Conservation (phyloP, 768 basidiomycete genomes). For the Lactifluus subvellereus region DNA sequence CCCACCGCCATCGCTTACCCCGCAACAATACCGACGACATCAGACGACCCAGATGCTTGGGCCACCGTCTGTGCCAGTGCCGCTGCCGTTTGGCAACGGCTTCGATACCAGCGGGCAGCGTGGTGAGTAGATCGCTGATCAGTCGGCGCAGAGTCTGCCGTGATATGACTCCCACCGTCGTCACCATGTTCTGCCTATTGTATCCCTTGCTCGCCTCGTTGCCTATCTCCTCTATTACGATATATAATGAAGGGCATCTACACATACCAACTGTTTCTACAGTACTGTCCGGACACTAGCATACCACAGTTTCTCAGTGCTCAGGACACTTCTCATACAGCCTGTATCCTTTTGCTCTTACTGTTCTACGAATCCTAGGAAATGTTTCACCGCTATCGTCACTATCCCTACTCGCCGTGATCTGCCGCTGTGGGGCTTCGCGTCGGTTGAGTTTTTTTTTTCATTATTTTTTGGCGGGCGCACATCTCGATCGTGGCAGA, state of each 20-base stretch:
- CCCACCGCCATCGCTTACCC: neutral
- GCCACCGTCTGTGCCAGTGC: slow-evolving; percentile 1
- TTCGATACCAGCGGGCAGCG: slow-evolving; percentile 5
- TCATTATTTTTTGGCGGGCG: neutral
- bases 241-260: slow-evolving; percentile 19
- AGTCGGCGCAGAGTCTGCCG: neutral
- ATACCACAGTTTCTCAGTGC: slow-evolving; percentile 11
- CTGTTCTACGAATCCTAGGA: slow-evolving; percentile 8
- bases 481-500: slow-evolving; percentile 13
- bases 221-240: slow-evolving; percentile 13
- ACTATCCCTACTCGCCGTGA: slow-evolving; percentile 1
- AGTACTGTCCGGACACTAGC: slow-evolving; percentile 19
- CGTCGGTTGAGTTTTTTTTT: slow-evolving; percentile 6
- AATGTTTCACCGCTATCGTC: slow-evolving; percentile 4
- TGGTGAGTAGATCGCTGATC: neutral
- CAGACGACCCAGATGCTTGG: slow-evolving; percentile 3
- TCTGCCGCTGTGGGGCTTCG: neutral
- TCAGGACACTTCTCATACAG: slow-evolving; percentile 7
- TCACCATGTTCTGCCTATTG: neutral
- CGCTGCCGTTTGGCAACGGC: slow-evolving; percentile 15
- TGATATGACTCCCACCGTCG: neutral
- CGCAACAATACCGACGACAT: slow-evolving; percentile 1
- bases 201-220: neutral
- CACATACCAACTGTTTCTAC: slow-evolving; percentile 8
- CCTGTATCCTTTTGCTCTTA: slow-evolving; percentile 11